phyloP scores from a whole-genome alignment of 257 asterid genomes.

The Solanum paucissectum region DNA sequence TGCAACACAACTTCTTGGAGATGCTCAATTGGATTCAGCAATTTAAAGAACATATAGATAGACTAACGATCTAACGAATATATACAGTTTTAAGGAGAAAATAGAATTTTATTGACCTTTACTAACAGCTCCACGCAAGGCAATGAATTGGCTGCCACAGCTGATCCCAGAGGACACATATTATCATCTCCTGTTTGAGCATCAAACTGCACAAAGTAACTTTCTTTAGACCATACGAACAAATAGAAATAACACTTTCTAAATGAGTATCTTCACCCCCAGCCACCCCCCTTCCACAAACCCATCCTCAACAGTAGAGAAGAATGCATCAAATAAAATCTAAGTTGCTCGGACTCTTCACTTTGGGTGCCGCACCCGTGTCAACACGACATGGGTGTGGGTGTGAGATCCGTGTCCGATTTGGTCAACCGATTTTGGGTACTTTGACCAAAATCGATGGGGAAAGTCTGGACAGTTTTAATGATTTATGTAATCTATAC shows the following conservation, averaged over 20 bases:
- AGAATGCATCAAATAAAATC: neutral
- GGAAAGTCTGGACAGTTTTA: no score
- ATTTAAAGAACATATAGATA: neutral
- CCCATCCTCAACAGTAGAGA: neutral
- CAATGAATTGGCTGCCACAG: slow-evolving; percentile 89
- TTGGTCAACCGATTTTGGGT: neutral
- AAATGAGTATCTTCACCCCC: neutral
- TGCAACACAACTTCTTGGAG: neutral
- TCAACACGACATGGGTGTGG: neutral
- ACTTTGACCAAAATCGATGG: no score
- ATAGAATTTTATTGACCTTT: slow-evolving; percentile 35
- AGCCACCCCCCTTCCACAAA: neutral
- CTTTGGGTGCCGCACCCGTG: neutral
- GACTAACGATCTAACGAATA: neutral
- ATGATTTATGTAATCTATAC: no score
- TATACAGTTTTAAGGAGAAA: neutral
- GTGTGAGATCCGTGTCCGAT: neutral
- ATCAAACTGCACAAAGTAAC: slow-evolving; percentile 61
- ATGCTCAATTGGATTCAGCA: neutral
- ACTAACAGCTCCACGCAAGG: slow-evolving; percentile 64
- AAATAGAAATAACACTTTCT: neutral
- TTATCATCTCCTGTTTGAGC: slow-evolving; percentile 66
- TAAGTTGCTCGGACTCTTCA: neutral
- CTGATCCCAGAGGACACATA: slow-evolving; percentile 64
- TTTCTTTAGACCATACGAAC: neutral